Conservation (phyloP, 441 rosid species). For the Pelargonium myrrhifolium region DNA sequence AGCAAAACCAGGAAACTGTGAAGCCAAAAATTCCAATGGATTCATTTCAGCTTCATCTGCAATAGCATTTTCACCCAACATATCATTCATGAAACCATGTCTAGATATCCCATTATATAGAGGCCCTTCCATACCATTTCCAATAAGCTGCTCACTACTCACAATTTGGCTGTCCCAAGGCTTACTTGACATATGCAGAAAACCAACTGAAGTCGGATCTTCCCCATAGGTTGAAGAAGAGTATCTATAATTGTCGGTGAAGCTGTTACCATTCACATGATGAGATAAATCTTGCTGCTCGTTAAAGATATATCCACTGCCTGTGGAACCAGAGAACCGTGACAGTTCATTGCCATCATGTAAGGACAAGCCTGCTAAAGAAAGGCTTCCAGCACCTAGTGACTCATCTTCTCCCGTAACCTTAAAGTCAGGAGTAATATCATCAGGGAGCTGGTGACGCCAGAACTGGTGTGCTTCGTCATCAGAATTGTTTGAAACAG, state of each 20-base stretch:
- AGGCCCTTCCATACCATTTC: constrained; percentile 42
- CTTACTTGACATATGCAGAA: constrained; percentile 42
- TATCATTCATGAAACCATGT: constrained; percentile 32
- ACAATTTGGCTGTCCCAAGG: constrained; percentile 79
- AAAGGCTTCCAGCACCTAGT: constrained; percentile 49
- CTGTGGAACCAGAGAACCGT: constrained; percentile 42
- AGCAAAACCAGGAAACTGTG: constrained; percentile 87
- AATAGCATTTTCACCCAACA: constrained; percentile 29
- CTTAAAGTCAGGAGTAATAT: constrained; percentile 88
- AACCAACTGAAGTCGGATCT: constrained; percentile 41
- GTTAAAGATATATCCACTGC: constrained; percentile 41
- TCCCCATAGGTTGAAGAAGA: constrained; percentile 52
- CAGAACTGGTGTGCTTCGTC: constrained; percentile 89
- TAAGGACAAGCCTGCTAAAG: constrained; percentile 65
- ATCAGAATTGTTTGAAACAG: constrained; percentile 73
- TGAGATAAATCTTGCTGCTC: constrained; percentile 47
- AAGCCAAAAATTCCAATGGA: constrained; percentile 71
- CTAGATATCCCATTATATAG: constrained; percentile 33
- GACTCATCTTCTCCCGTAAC: constrained; percentile 67
- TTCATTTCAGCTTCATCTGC: constrained; percentile 50
- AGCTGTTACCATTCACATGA: constrained; percentile 46
- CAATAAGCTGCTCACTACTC: constrained; percentile 48
- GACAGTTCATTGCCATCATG: constrained; percentile 43
- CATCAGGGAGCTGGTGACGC: constrained; percentile 91
- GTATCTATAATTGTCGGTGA: constrained; percentile 47